phyloP scores from a whole-genome alignment of 805 yeast genomes.

The Spathaspora girioi region DNA sequence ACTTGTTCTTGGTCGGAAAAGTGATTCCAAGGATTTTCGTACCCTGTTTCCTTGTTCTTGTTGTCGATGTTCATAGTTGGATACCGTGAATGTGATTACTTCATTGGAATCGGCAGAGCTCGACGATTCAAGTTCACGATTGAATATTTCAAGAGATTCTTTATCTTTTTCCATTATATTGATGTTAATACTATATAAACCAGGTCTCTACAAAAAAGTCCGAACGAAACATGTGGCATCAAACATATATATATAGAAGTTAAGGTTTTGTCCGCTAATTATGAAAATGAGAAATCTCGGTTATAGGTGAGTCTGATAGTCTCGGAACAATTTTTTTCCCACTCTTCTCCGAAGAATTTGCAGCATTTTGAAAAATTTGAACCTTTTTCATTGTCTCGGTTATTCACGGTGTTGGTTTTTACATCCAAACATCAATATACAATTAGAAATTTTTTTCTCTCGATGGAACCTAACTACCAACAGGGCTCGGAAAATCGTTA shows the following conservation, averaged over 20 bases:
- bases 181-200: no score
- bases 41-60: constrained; percentile 11
- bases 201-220: no score
- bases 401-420: neutral
- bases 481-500: neutral
- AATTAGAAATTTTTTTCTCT: neutral
- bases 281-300: neutral
- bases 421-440: neutral
- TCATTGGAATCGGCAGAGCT: constrained; percentile 11
- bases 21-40: constrained; percentile 13
- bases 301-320: neutral
- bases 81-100: constrained; percentile 13
- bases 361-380: neutral
- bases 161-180: constrained; percentile 5
- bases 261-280: neutral
- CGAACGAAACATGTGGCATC: neutral
- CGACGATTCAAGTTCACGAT: constrained; percentile 6
- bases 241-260: neutral
- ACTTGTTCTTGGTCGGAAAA: constrained; percentile 5
- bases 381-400: neutral
- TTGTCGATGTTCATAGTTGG: constrained; percentile 7
- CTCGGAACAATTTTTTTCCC: neutral
- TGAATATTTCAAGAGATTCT: constrained; percentile 2
- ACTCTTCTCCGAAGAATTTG: neutral
- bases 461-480: neutral